Evolutionary conservation across 345 rosid species (phyloP).

Genomic region (Ceriops zippeliana): DNA sequence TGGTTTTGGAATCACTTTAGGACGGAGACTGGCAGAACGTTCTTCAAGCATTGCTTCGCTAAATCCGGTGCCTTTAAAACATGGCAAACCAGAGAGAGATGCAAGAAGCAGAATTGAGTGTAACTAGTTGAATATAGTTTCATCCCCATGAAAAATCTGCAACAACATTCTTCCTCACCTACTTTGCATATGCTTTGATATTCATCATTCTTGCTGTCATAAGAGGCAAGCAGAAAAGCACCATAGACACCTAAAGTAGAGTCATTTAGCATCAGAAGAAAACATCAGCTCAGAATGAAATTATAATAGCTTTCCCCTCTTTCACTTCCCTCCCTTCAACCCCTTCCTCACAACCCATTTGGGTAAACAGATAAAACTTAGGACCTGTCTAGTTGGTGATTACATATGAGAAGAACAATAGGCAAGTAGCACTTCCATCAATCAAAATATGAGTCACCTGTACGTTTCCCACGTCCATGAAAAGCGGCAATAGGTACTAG

Average conservation of each 20-base stretch:
- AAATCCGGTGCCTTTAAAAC: conserved; percentile 75
- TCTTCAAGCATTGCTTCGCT: conserved; percentile 81
- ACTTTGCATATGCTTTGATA: conserved; percentile 93
- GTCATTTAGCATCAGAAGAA: conserved; percentile 16
- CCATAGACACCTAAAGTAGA: conserved; percentile 72
- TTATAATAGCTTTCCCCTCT: neutral
- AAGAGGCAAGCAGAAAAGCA: conserved; percentile 91
- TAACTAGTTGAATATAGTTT: conserved; percentile 7
- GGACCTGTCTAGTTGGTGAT: neutral
- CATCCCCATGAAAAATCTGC: conserved; percentile 5
- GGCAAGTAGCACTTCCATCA: neutral
- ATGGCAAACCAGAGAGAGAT: conserved; percentile 6
- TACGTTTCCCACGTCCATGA: conserved; percentile 95
- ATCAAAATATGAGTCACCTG: conserved; percentile 40
- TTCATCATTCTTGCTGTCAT: conserved; percentile 73
- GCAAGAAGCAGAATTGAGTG: neutral
- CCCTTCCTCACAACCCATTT: neutral
- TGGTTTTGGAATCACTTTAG: conserved; percentile 70
- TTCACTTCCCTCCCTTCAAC: neutral
- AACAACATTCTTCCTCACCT: conserved; percentile 42
- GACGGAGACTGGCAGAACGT: conserved; percentile 72
- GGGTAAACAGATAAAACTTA: neutral
- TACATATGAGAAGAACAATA: neutral
- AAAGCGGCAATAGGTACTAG: conserved; percentile 95
- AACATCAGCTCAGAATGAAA: conserved; percentile 9